Evolutionary conservation across 768 basidiomycete genomes (phyloP).

Genomic region (Dendrothele bispora): DNA sequence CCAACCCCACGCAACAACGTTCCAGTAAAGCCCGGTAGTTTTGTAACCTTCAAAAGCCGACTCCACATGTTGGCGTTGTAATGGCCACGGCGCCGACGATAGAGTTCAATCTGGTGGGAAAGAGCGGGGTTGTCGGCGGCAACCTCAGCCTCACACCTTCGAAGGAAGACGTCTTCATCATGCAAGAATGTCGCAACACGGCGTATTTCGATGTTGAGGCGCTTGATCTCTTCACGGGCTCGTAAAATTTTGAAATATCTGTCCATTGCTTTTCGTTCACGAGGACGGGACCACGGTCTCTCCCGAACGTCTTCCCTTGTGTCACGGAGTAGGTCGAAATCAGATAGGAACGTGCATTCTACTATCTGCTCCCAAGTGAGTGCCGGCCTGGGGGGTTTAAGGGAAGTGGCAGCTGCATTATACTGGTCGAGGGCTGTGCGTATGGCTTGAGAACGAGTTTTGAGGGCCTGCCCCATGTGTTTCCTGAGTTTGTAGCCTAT

Average conservation of each 20-base stretch:
- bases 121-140: background rate
- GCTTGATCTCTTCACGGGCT: slow-evolving; percentile 17
- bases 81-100: background rate
- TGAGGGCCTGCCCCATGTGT: slow-evolving; percentile 11
- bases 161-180: slow-evolving; percentile 7
- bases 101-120: slow-evolving; percentile 3
- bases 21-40: too few relatives aligned
- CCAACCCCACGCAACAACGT: too few relatives aligned
- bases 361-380: slow-evolving; percentile 18
- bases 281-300: slow-evolving; percentile 7
- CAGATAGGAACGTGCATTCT: slow-evolving; percentile 13
- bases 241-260: background rate
- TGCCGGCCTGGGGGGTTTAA: slow-evolving; percentile 5
- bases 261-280: background rate
- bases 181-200: slow-evolving; percentile 11
- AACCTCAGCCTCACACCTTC: background rate
- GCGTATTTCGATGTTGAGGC: slow-evolving; percentile 16
- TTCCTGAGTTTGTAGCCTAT: slow-evolving; percentile 14
- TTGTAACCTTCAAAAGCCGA: too few relatives aligned
- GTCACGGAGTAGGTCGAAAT: slow-evolving; percentile 17
- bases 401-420: slow-evolving; percentile 10
- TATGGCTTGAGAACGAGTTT: slow-evolving; percentile 13
- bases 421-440: slow-evolving; percentile 8
- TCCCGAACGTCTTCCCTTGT: slow-evolving; percentile 6
- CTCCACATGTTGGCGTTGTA: too few relatives aligned